A percentile compares a stretch with the other conserved stretches of the same genome.
These are phyloP conservation scores for Xylariaceae sp. DNA, from an alignment of 2,329 filamentous ascomycete genomes.

Conservation along the genomic window DNA sequence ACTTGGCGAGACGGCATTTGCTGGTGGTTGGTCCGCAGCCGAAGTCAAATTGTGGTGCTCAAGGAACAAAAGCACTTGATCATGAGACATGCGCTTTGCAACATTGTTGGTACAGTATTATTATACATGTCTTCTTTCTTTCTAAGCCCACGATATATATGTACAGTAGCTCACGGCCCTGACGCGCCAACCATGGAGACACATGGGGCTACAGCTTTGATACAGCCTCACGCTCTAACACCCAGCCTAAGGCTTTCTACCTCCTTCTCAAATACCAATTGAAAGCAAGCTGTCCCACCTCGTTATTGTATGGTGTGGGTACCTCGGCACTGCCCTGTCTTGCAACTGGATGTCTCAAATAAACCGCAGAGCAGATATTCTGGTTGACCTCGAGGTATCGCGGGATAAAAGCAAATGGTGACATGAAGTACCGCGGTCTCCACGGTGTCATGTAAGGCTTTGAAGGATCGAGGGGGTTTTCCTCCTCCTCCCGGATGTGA, in stretches of 20 bases:
- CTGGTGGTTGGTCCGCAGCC: no score
- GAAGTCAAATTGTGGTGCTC: no score
- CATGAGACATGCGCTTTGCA: no score
- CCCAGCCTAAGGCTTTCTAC: slow-evolving; percentile 37
- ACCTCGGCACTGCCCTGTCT: slow-evolving; percentile 76
- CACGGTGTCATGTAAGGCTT: slow-evolving; percentile 93
- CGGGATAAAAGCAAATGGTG: slow-evolving; percentile 90
- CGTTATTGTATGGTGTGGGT: slow-evolving; percentile 72
- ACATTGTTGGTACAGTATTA: neutral
- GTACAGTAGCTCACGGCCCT: slow-evolving; percentile 6
- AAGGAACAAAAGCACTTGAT: no score
- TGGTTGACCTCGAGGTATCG: slow-evolving; percentile 97
- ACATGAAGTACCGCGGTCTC: slow-evolving; percentile 82
- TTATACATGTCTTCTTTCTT: slow-evolving; percentile 16
- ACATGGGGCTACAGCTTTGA: no score
- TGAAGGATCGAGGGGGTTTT: slow-evolving; percentile 70
- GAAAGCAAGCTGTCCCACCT: slow-evolving; percentile 76
- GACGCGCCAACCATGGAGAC: no score
- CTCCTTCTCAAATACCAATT: slow-evolving; percentile 90
- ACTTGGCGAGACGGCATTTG: no score
- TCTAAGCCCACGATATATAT: slow-evolving; percentile 3
- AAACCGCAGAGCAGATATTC: slow-evolving; percentile 92
- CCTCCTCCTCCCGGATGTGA: slow-evolving; percentile 59
- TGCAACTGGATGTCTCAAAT: slow-evolving; percentile 89
- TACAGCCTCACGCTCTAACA: neutral